phyloP scores from a whole-genome alignment of 108 stramenopile genomes.

The Skeletonema costatum region DNA sequence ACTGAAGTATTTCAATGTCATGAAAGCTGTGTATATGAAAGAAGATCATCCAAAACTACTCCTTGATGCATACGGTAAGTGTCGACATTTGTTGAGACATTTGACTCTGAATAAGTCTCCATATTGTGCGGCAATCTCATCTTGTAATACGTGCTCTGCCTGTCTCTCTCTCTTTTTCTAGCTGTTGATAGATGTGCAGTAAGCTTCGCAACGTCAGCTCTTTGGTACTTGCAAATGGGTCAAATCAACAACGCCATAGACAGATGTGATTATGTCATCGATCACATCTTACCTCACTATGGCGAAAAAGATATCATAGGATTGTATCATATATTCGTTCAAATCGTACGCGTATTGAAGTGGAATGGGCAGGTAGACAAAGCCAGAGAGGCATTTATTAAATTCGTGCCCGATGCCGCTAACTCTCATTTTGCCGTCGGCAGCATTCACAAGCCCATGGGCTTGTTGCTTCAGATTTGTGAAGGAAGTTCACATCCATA shows the following conservation, averaged over 20 bases:
- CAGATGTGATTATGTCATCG: conserved; percentile 20
- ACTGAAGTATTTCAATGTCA: conserved; percentile 13
- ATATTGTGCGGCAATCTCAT: too few species aligned
- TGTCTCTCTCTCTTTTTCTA: neutral
- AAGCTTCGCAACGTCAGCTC: conserved; percentile 12
- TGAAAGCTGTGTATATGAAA: conserved; percentile 4
- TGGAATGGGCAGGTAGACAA: conserved; percentile 26
- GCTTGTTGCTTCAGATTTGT: conserved; percentile 28
- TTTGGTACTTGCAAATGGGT: conserved; percentile 33
- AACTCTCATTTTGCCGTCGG: conserved; percentile 23
- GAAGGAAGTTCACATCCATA: conserved; percentile 13
- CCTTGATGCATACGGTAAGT: neutral
- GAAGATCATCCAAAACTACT: neutral
- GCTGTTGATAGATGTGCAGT: conserved; percentile 30
- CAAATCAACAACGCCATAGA: conserved; percentile 30
- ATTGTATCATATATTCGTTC: conserved; percentile 8
- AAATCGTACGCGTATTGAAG: conserved; percentile 32
- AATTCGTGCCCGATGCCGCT: conserved; percentile 11
- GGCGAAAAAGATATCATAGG: conserved; percentile 33
- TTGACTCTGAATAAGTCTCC: neutral
- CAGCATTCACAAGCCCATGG: conserved; percentile 23
- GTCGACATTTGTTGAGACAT: neutral
- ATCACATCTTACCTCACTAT: conserved; percentile 19
- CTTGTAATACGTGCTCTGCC: too few species aligned
- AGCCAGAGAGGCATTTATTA: conserved; percentile 18